These are phyloP conservation scores for Epithele typhae DNA, from an alignment of 768 basidiomycete genomes.

Conservation along the genomic window DNA sequence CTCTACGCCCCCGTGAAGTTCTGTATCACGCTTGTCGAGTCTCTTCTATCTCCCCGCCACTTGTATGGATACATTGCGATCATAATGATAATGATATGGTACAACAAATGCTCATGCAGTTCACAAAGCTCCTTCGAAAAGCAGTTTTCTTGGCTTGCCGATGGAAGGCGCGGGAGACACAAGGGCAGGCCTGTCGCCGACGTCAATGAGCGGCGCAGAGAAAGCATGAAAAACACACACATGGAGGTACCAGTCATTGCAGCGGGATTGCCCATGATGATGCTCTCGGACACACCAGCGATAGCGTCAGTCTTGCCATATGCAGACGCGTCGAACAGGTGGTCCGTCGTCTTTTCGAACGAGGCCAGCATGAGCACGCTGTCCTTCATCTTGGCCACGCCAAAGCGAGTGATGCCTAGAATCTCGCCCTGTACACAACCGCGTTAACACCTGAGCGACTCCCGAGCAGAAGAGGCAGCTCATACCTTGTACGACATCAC, in stretches of 20 bases:
- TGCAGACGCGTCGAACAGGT: constrained; percentile 95
- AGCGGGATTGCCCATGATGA: constrained; percentile 98
- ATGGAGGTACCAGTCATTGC: constrained; percentile 93
- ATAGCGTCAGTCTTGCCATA: constrained; percentile 95
- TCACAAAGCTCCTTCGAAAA: constrained; percentile 37
- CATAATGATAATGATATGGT: constrained; percentile 1
- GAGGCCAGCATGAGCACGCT: constrained; percentile 98
- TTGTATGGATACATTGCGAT: too few species aligned
- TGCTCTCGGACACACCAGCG: constrained; percentile 97
- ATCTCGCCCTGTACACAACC: constrained; percentile 74
- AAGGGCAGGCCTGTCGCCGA: constrained; percentile 33
- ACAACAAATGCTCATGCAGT: too few species aligned
- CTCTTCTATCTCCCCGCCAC: too few species aligned
- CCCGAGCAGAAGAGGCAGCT: too few species aligned
- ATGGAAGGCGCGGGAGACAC: constrained; percentile 32
- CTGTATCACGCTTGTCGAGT: too few species aligned
- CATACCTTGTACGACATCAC: constrained; percentile 96
- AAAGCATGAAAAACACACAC: constrained; percentile 40
- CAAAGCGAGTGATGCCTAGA: constrained; percentile 96
- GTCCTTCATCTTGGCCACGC: constrained; percentile 99
- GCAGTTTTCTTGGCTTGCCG: constrained; percentile 32
- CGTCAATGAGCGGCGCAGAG: background rate
- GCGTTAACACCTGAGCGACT: too few species aligned
- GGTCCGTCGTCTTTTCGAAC: constrained; percentile 99
- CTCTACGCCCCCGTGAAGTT: too few species aligned